Conservation (phyloP, 1,284 basidiomycete genomes). For the Limonomyces culmigenus region DNA sequence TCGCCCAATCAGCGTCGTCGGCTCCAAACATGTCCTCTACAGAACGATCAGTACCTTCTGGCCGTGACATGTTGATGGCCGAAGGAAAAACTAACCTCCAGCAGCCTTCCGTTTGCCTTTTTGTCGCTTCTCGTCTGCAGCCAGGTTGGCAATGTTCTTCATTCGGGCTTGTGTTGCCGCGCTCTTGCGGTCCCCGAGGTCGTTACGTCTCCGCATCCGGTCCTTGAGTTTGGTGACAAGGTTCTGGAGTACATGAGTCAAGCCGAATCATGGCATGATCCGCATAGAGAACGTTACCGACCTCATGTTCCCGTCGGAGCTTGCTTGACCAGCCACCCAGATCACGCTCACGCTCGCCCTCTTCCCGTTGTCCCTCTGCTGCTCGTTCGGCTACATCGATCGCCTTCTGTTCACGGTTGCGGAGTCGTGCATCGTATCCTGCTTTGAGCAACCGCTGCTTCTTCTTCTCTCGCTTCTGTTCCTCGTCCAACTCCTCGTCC, state of each 20-base stretch:
- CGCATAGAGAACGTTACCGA: constrained; percentile 18
- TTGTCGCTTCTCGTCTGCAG: constrained; percentile 62
- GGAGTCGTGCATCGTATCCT: constrained; percentile 82
- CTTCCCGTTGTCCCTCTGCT: constrained; percentile 58
- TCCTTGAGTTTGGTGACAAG: constrained; percentile 80
- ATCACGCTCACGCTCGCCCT: constrained; percentile 63
- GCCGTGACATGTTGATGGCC: background rate
- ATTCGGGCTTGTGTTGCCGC: constrained; percentile 92
- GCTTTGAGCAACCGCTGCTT: constrained; percentile 90
- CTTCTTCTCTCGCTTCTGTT: constrained; percentile 87
- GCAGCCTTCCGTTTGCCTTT: constrained; percentile 71
- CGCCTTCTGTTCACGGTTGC: constrained; percentile 80
- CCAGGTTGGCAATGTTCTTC: constrained; percentile 92
- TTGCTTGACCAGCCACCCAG: constrained; percentile 56
- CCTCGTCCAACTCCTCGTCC: constrained; percentile 89
- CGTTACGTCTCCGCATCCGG: constrained; percentile 65
- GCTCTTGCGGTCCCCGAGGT: constrained; percentile 80
- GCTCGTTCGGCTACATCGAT: constrained; percentile 65
- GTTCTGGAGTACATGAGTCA: constrained; percentile 22
- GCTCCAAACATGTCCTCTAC: constrained; percentile 89
- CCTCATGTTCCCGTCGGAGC: constrained; percentile 66
- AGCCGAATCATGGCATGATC: no score
- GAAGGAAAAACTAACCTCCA: constrained; percentile 33
- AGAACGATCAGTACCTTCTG: constrained; percentile 3
- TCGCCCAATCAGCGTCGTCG: constrained; percentile 94